These are phyloP conservation scores for Aureobasidium vineae DNA, from an alignment of 2,329 filamentous ascomycete species.

Conservation along the genomic window DNA sequence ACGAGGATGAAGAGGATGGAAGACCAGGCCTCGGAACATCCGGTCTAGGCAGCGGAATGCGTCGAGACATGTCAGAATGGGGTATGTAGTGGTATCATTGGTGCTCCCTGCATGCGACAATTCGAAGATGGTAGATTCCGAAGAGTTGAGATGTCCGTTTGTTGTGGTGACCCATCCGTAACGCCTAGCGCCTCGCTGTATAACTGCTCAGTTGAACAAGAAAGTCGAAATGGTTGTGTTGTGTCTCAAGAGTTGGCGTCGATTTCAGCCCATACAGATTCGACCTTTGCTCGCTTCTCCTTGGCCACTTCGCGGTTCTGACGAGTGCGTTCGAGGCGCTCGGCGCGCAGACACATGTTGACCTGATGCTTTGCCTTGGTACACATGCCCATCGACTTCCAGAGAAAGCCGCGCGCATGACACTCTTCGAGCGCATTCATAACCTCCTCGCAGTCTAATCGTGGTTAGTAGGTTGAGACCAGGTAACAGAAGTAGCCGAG, in stretches of 20 bases:
- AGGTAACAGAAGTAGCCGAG: not conserved
- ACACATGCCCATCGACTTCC: constrained; percentile 88
- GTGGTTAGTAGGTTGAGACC: constrained; percentile 24
- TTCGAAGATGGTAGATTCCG: not conserved
- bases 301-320: constrained; percentile 70
- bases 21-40: constrained; percentile 12
- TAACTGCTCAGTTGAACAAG: not conserved
- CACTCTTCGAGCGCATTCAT: constrained; percentile 95
- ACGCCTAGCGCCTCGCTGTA: constrained; percentile 25
- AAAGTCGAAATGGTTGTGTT: not conserved
- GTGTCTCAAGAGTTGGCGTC: constrained; percentile 62
- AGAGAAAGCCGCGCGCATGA: constrained; percentile 86
- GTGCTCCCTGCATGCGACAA: not conserved
- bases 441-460: constrained; percentile 87
- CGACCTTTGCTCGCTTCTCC: constrained; percentile 69
- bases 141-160: constrained; percentile 13
- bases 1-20: not conserved
- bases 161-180: not conserved
- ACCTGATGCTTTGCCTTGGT: constrained; percentile 81
- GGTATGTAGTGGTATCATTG: not conserved
- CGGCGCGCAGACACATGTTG: constrained; percentile 77
- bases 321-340: constrained; percentile 74
- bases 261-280: constrained; percentile 75
- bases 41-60: constrained; percentile 24
- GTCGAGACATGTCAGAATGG: constrained; percentile 23